A percentile compares a stretch with the other conserved stretches of the same genome.
Evolutionary conservation across 371 early-diverging fungal species (phyloP).

Genomic region (Nematocida sp.): DNA sequence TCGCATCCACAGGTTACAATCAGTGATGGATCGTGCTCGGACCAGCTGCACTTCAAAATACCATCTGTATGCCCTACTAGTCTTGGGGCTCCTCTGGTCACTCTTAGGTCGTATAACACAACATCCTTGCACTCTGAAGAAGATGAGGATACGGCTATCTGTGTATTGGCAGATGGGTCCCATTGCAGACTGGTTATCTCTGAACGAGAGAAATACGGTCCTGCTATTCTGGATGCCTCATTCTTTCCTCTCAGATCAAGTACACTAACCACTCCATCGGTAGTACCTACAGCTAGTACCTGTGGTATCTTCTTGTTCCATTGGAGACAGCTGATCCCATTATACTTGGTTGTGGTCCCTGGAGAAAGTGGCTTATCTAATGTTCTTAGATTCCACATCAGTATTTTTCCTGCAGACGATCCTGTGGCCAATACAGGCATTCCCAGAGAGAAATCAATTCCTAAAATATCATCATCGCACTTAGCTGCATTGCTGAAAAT

Average conservation of each 20-base stretch:
- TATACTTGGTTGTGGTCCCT: constrained; percentile 52
- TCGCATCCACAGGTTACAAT: constrained; percentile 51
- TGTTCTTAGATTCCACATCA: constrained; percentile 60
- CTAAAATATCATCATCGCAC: constrained; percentile 60
- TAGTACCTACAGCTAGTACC: constrained; percentile 59
- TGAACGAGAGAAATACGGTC: constrained; percentile 31
- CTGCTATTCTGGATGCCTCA: constrained; percentile 54
- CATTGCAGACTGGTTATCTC: constrained; percentile 46
- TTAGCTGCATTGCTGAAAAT: constrained; percentile 23
- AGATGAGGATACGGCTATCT: constrained; percentile 46
- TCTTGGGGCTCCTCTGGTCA: constrained; percentile 38
- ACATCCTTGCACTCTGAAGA: constrained; percentile 26
- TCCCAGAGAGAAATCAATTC: constrained; percentile 56
- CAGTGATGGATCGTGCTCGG: constrained; percentile 40
- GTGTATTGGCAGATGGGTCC: constrained; percentile 23
- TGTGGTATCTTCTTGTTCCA: constrained; percentile 63
- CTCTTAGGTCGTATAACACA: constrained; percentile 37
- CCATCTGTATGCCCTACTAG: constrained; percentile 50
- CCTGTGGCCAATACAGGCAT: constrained; percentile 62
- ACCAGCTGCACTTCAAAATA: constrained; percentile 45
- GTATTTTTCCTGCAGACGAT: constrained; percentile 56
- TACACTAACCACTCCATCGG: constrained; percentile 56
- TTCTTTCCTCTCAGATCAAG: constrained; percentile 62
- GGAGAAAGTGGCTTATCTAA: constrained; percentile 60
- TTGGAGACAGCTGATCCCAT: constrained; percentile 52